Evolutionary conservation across 805 yeast species (phyloP), one percentile per base, ranked within the genome.

Genomic region (Candida pseudofarinosa): DNA sequence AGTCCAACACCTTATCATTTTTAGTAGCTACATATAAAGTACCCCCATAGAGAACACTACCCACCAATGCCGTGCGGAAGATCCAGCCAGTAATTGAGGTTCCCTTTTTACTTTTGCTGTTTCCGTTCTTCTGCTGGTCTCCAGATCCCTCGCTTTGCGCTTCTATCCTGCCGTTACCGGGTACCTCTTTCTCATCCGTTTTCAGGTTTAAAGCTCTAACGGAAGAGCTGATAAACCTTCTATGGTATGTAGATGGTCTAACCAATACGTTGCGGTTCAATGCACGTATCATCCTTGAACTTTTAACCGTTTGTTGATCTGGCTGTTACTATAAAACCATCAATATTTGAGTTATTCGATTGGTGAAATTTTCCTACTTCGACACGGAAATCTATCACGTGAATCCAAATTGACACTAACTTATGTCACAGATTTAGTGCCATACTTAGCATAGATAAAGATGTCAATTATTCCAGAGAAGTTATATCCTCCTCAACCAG

Each of bases 401-500:
- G 37, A 39, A 15, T 10, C 10, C 10, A n/a, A n/a, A n/a, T n/a
- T n/a, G n/a, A n/a, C n/a, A n/a, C n/a, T n/a, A n/a, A n/a, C n/a
- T n/a, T n/a, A n/a, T n/a, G n/a, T n/a, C n/a, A n/a, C n/a, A n/a
- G n/a, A n/a, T n/a, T n/a, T n/a, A n/a, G n/a, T n/a, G n/a, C n/a
- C n/a, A n/a, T n/a, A n/a, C n/a, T n/a, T n/a, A n/a, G n/a, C n/a
- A n/a, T n/a, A n/a, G n/a, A n/a, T 32, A n/a, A 30, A 19, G 19
- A 63, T 63, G 67, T 43, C 66, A 19, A 65, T 67, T 17, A 39
- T 48, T 19, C 71, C 70, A 19, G 33, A 50, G 8, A 40, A 51
- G 18, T 48, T 65, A 30, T 74, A 77, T 62, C 87, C 95, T 1
- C 89, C 97, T 2, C 82, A 82, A 50, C 98, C 98, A 0, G 51